Percentiles rank a stretch among this genome's conserved stretches.
Evolutionary conservation across 2,329 filamentous ascomycete species (phyloP).

Genomic region (Dryadomyces sulphureus): DNA sequence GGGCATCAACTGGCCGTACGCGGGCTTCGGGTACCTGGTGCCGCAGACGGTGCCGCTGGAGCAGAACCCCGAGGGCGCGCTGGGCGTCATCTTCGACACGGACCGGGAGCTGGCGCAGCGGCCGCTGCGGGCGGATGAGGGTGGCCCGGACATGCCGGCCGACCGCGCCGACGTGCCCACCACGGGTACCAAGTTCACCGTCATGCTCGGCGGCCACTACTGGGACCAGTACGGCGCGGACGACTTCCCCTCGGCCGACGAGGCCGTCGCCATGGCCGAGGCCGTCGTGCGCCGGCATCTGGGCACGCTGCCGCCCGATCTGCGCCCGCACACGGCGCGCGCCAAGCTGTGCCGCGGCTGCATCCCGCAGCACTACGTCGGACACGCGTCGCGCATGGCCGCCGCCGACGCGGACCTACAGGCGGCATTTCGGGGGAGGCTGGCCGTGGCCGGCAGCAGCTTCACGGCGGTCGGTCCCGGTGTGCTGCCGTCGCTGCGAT

Average conservation of each 20-base stretch:
- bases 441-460: conserved; percentile 48
- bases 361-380: conserved; percentile 81
- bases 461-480: conserved; percentile 37
- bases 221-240: conserved; percentile 43
- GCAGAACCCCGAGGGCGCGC: conserved; percentile 22
- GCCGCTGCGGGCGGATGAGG: background rate
- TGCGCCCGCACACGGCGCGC: conserved; percentile 29
- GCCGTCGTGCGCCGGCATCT: conserved; percentile 60
- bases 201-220: conserved; percentile 91
- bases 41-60: conserved; percentile 40
- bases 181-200: conserved; percentile 39
- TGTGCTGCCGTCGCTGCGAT: conserved; percentile 34
- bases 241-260: conserved; percentile 46
- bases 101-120: conserved; percentile 29
- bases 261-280: conserved; percentile 56
- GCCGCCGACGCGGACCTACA: conserved; percentile 39
- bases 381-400: conserved; percentile 52
- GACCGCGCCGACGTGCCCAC: background rate
- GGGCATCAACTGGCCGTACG: conserved; percentile 41
- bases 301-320: conserved; percentile 43
- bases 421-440: conserved; percentile 40
- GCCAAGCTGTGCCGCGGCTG: conserved; percentile 51
- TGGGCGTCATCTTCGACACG: conserved; percentile 88
- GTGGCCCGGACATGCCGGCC: background rate
- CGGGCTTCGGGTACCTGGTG: conserved; percentile 85